Evolutionary conservation across 2,329 filamentous ascomycete species (phyloP).

Genomic region (Colletotrichum nymphaeae): DNA sequence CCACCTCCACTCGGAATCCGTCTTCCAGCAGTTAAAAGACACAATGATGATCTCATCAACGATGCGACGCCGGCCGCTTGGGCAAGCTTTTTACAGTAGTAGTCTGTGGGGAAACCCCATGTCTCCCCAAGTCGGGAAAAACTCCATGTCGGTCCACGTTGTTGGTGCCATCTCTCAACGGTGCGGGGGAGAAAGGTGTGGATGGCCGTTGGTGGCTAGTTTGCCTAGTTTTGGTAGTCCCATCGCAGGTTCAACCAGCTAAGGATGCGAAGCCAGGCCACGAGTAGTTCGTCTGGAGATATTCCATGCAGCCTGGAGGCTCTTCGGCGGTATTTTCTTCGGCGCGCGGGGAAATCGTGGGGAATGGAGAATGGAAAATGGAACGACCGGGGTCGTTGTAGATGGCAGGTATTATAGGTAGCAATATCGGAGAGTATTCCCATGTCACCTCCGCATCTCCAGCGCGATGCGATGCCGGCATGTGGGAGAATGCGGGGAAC

Average conservation of each 20-base stretch:
- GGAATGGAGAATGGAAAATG: background rate
- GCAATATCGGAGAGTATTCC: background rate
- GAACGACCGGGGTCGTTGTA: background rate
- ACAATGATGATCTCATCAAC: conserved; percentile 7
- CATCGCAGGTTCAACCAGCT: background rate
- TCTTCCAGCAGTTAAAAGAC: background rate
- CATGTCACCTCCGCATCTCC: background rate
- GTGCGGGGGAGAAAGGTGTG: conserved; percentile 1
- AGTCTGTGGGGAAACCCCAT: conserved; percentile 2
- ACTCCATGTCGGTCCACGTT: background rate
- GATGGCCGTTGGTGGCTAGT: background rate
- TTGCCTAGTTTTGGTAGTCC: background rate
- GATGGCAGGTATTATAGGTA: background rate
- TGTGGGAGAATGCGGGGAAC: conserved; percentile 25
- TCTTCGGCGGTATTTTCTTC: conserved; percentile 21
- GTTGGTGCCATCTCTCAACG: conserved; percentile 1
- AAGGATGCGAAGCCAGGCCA: background rate
- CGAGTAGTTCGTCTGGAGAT: background rate
- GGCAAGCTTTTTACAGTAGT: background rate
- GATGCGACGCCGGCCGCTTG: background rate
- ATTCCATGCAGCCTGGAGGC: background rate
- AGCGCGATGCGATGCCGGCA: background rate
- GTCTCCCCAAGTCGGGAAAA: background rate
- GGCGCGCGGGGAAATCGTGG: conserved; percentile 23
- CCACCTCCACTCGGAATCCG: background rate